Evolutionary conservation across 2,329 filamentous ascomycete species (phyloP), one percentile per base, ranked within the genome.

Genomic region (Venturia pyrina): DNA sequence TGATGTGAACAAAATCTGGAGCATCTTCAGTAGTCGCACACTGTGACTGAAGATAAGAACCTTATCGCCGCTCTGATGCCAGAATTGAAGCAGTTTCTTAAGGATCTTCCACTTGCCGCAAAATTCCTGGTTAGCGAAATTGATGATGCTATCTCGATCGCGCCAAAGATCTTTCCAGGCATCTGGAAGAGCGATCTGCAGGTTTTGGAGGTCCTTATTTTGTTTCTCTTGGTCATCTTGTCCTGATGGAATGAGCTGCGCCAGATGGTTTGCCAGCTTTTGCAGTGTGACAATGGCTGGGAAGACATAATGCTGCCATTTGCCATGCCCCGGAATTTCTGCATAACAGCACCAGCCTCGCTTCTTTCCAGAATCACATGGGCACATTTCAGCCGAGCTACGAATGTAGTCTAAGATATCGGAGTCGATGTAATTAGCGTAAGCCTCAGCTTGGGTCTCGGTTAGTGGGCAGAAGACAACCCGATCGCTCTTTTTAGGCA

Each of bases 91-190:
- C 4, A 99, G 80, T 71, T 91, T 93, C 74, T 88, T 90, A 40
- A 99, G 76, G 0, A 99, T 86, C 73, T 91, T 92, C 95, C 95
- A 99, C 76, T 99, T 99, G 3, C 95, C 95, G 72, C 95, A 99
- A 69, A 93, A 97, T 66, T 96, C 89, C 0, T 91, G 89, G 70
- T 96, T 92, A 1, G 92, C 88, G 63, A 92, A 88, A 70, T 89
- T 89, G 63, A 90, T 77, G 67, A 98, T 88, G 10, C 87, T 90
- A 70, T 96, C 91, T 56, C 91, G 84, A 24, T 88, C 85, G 13
- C 81, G 80, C 72, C 92, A 95, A 0, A 96, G 80, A 24, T 87
- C 79, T 71, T 87, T 80, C 90, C 91, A 97, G 2, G 81, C 79
- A 44, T 89, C 81, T 0, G 95, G 93, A 19, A 93, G 79, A 65